Percentiles rank a stretch among this genome's conserved stretches.
phyloP scores from a whole-genome alignment of 129 eudicot genomes.

The Erigeron canadensis region DNA sequence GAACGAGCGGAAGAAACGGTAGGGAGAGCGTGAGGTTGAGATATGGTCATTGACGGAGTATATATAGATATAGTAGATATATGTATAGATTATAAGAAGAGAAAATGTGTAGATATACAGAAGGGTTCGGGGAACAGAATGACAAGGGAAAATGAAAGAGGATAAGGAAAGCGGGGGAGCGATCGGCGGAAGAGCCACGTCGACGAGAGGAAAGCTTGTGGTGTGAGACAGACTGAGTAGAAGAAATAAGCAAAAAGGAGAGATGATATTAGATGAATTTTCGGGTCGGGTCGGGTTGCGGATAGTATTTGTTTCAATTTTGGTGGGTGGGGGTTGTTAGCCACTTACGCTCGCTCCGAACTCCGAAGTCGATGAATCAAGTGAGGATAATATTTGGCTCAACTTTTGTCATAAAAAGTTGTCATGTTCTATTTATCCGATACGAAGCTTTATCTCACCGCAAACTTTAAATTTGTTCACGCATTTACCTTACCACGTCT shows the following conservation, averaged over 20 bases:
- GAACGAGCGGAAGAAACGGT: slow-evolving; percentile 30
- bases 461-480: slow-evolving; percentile 8
- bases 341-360: neutral
- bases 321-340: slow-evolving; percentile 3
- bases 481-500: slow-evolving; percentile 1
- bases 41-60: slow-evolving; percentile 33
- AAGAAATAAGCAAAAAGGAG: slow-evolving; percentile 10
- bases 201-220: slow-evolving; percentile 39
- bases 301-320: neutral
- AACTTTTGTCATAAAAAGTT: slow-evolving; percentile 5
- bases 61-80: neutral
- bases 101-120: slow-evolving; percentile 5
- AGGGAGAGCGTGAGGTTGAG: slow-evolving; percentile 47
- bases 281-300: slow-evolving; percentile 12
- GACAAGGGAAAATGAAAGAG: neutral
- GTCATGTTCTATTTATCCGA: neutral
- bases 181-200: slow-evolving; percentile 38
- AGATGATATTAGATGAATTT: neutral
- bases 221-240: slow-evolving; percentile 23
- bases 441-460: neutral
- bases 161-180: neutral
- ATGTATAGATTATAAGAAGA: neutral
- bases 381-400: no score
- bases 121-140: neutral
- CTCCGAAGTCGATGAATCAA: neutral